A percentile compares a stretch with the other conserved stretches of the same genome.
These are phyloP conservation scores for Rubia peregrina DNA, from an alignment of 305 asterid genomes.

Conservation along the genomic window DNA sequence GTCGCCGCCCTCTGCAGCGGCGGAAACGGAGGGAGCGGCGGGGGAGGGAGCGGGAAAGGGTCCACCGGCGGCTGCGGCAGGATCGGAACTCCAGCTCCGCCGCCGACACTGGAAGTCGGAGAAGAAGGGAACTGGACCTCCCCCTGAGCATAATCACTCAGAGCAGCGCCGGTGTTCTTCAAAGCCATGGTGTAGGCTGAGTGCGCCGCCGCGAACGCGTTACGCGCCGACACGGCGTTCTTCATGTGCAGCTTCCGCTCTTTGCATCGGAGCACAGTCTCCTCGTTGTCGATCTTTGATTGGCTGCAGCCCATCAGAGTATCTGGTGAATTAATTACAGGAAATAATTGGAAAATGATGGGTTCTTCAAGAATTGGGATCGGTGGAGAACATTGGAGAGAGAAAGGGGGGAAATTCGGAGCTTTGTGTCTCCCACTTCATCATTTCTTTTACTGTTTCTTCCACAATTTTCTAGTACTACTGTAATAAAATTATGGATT, in stretches of 20 bases:
- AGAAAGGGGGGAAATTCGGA: background rate
- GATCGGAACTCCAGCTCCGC: constrained; percentile 13
- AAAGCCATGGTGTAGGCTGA: constrained; percentile 75
- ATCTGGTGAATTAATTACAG: background rate
- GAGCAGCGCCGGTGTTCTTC: constrained; percentile 92
- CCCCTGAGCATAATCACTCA: constrained; percentile 79
- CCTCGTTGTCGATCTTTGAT: constrained; percentile 95
- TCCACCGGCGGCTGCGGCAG: constrained; percentile 45
- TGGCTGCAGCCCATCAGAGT: constrained; percentile 77
- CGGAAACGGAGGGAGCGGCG: constrained; percentile 29
- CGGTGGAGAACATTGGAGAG: constrained; percentile 1
- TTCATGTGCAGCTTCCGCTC: constrained; percentile 78
- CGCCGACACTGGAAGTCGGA: constrained; percentile 25
- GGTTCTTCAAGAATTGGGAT: background rate
- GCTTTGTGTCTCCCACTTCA: background rate
- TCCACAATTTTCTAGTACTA: background rate
- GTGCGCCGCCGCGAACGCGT: constrained; percentile 95
- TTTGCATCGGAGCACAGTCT: constrained; percentile 79
- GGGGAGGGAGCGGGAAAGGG: constrained; percentile 40
- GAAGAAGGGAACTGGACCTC: constrained; percentile 43
- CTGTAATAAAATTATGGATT: no score
- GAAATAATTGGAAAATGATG: background rate
- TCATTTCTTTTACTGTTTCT: background rate
- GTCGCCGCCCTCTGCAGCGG: constrained; percentile 72
- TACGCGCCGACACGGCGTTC: constrained; percentile 69